Base-by-base conservation (phyloP, 2,329 filamentous ascomycete genomes). In the Aspergillus sp. region DNA sequence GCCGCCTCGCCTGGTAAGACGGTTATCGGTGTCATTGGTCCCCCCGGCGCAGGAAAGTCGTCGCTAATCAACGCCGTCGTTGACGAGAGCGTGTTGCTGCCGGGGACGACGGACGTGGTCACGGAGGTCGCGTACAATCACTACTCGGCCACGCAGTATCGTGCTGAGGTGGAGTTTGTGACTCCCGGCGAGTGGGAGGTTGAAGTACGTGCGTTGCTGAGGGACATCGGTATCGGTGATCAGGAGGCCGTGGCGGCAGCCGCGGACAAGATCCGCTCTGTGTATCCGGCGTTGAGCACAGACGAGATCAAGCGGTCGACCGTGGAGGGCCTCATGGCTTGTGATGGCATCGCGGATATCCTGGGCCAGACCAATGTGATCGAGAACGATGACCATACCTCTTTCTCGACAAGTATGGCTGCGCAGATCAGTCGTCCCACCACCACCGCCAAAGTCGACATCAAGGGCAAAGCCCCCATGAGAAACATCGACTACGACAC, bases 1-100 rank as follows among this genome's bases (percentile, higher is more conserved):
- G 40, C 29, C 26, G 29, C 44, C 2, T 5, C 30, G 1, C 45
- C n/a, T 3, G 42, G 33, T 4, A 47, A 48, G 6, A 47, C 71
- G 1, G 68, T 82, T 0, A 69, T 83, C 12, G 80, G 79, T 4
- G 75, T 84, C 1, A 73, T 81, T 2, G 81, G 80, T 1, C 78
- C 75, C 45, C 83, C 81, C 0, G 80, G 80, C 0, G 74, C 77
- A 1, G 81, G 81, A 0, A 85, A 84, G 56, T 79, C 73, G 19
- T 79, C 76, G 1, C 66, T 83, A 0, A 81, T 84, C 59, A 84
- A 83, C 54, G 80, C 80, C 0, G 57, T 84, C 32, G 66, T 83
- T 0, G 78, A 82, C 29, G 77, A 83, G 53, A 78, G 83, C 51
- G 68, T 74, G n/a, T 63, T 79, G 10, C 70, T 72, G 0, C 73